Percentiles rank a stretch among this genome's conserved stretches.
These are phyloP conservation scores for Chamaecyparis obtusa DNA, from an alignment of 75 land plant species.

Conservation along the genomic window DNA sequence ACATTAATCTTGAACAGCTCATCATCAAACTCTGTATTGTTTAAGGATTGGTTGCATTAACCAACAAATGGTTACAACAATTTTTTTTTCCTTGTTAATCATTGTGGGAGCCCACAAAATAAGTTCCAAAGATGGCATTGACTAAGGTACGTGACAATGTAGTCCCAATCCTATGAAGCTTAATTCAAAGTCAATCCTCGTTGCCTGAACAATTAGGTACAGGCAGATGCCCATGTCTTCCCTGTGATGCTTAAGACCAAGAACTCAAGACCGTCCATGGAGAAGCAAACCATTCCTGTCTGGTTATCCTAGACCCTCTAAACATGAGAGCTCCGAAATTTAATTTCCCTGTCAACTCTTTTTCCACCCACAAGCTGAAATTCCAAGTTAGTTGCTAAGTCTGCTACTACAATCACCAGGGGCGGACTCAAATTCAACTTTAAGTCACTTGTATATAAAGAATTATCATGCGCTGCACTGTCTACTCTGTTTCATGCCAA, in stretches of 20 bases:
- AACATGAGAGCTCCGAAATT: not conserved
- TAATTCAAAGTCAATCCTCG: not conserved
- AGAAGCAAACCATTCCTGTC: not conserved
- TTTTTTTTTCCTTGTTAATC: not conserved
- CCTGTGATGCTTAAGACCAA: not conserved
- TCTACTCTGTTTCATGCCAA: not conserved
- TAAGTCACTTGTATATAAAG: not conserved
- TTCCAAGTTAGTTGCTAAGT: not conserved
- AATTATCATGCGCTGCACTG: not conserved
- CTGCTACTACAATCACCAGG: not conserved
- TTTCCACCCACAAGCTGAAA: not conserved
- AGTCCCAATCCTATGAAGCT: not conserved
- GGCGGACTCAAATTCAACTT: not conserved
- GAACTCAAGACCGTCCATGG: not conserved
- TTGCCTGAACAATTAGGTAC: not conserved
- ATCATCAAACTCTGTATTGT: not conserved
- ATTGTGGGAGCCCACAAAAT: not conserved
- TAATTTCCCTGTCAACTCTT: not conserved
- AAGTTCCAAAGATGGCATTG: not conserved
- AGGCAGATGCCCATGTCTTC: not conserved
- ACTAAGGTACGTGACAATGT: not conserved
- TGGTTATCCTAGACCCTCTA: not conserved
- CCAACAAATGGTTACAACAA: not conserved
- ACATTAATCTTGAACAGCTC: not conserved
- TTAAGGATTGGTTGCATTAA: not conserved